Evolutionary conservation across 495 filamentous ascomycete genomes (phyloP).

Genomic region (Penicillium cataractarum): DNA sequence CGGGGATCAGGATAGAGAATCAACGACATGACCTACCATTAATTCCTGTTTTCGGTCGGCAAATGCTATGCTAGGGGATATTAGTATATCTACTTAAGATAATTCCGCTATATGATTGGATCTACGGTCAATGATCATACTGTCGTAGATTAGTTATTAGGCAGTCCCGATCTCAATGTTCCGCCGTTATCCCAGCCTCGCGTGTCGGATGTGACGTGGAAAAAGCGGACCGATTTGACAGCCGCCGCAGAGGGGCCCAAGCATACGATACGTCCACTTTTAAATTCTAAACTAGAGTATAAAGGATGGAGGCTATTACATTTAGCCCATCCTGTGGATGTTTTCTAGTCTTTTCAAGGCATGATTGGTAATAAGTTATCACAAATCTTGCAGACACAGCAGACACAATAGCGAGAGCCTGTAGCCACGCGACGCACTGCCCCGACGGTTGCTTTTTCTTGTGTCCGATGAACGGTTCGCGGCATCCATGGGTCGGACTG

Average conservation of each 20-base stretch:
- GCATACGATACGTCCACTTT: background rate
- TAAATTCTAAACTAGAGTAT: background rate
- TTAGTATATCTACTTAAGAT: background rate
- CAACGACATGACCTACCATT: background rate
- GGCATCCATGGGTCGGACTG: slow-evolving; percentile 5
- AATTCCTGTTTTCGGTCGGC: background rate
- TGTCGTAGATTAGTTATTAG: background rate
- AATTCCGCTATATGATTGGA: background rate
- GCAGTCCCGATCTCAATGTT: background rate
- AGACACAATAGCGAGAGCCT: background rate
- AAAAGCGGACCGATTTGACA: background rate
- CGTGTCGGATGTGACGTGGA: background rate
- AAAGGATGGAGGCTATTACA: background rate
- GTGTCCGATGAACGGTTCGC: slow-evolving; percentile 9
- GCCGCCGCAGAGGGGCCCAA: background rate
- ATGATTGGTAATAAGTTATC: background rate
- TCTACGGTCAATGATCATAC: background rate
- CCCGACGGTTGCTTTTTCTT: background rate
- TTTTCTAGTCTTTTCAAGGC: background rate
- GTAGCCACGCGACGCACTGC: slow-evolving; percentile 5
- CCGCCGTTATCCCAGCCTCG: background rate
- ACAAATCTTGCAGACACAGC: background rate
- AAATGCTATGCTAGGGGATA: background rate
- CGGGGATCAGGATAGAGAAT: background rate
- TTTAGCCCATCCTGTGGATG: background rate